Conservation (phyloP, 495 filamentous ascomycete genomes). For the Chaetomium tenue region DNA sequence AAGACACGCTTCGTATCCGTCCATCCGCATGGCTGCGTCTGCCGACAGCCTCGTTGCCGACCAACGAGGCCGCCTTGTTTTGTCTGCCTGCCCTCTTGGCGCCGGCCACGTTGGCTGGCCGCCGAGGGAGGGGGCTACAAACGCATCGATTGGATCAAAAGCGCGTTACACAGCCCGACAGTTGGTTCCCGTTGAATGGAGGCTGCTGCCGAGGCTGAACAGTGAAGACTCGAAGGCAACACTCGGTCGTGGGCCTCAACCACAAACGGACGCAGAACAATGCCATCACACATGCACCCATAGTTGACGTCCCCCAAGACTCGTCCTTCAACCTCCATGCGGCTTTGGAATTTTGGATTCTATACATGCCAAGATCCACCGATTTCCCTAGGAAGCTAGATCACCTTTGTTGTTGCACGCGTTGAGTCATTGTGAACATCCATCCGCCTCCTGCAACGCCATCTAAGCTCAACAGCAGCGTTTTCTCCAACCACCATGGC, state of each 20-base stretch:
- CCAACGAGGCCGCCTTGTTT: neutral
- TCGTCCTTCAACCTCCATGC: too few species aligned
- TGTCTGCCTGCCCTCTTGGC: neutral
- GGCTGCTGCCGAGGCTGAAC: neutral
- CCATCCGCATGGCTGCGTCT: neutral
- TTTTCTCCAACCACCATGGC: neutral
- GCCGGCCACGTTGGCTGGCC: neutral
- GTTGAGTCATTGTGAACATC: neutral
- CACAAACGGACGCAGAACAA: neutral
- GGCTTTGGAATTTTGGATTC: too few species aligned
- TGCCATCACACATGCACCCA: too few species aligned
- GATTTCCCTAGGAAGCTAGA: too few species aligned
- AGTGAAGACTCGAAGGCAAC: neutral
- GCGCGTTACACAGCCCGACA: neutral
- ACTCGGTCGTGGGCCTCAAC: neutral
- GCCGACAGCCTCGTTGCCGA: neutral
- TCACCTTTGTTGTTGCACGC: neutral
- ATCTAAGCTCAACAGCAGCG: too few species aligned
- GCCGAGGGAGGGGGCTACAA: neutral
- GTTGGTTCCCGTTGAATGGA: neutral
- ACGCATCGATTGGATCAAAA: neutral
- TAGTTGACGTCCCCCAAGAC: too few species aligned
- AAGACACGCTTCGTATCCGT: too few species aligned
- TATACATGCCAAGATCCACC: too few species aligned
- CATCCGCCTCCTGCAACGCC: neutral